phyloP scores from a whole-genome alignment of 352 stramenopile species.

The Aphanomyces cochlioides region DNA sequence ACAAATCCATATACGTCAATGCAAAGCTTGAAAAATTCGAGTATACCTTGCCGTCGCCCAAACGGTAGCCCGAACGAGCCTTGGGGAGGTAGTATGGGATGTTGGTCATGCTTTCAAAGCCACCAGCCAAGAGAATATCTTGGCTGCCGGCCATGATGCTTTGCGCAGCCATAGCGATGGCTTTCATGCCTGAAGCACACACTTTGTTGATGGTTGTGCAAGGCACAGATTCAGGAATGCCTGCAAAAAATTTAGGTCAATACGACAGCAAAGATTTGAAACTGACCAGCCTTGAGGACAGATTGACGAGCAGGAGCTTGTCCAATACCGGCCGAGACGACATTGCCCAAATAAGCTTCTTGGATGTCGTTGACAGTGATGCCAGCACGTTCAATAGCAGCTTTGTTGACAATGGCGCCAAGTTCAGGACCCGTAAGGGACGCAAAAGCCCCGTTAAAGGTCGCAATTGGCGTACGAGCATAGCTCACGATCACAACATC shows the following conservation, averaged over 20 bases:
- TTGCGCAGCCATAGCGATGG: slow-evolving; percentile 78
- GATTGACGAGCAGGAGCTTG: slow-evolving; percentile 94
- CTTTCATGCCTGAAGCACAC: slow-evolving; percentile 92
- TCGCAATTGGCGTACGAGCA: slow-evolving; percentile 92
- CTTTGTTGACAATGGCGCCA: slow-evolving; percentile 79
- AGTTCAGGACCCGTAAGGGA: slow-evolving; percentile 86
- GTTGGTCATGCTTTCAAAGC: slow-evolving; percentile 98
- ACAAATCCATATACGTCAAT: slow-evolving; percentile 40
- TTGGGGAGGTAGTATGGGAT: slow-evolving; percentile 95
- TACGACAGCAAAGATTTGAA: neutral
- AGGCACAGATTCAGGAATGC: slow-evolving; percentile 84
- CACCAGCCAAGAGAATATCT: slow-evolving; percentile 90
- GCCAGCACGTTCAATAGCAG: slow-evolving; percentile 45
- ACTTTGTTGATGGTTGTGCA: slow-evolving; percentile 99
- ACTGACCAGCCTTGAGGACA: slow-evolving; percentile 51
- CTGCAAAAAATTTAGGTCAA: slow-evolving; percentile 40
- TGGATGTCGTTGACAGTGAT: slow-evolving; percentile 64
- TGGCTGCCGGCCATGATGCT: slow-evolving; percentile 84
- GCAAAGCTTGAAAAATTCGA: slow-evolving; percentile 30
- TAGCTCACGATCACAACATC: slow-evolving; percentile 91
- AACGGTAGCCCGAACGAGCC: slow-evolving; percentile 85
- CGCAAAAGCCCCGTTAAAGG: slow-evolving; percentile 86
- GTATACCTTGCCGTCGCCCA: slow-evolving; percentile 87
- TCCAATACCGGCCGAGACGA: slow-evolving; percentile 91
- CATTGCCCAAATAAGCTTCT: slow-evolving; percentile 94